A percentile compares a stretch with the other conserved stretches of the same genome.
phyloP scores from a whole-genome alignment of 352 stramenopile genomes.

The Plasmopara halstedii region DNA sequence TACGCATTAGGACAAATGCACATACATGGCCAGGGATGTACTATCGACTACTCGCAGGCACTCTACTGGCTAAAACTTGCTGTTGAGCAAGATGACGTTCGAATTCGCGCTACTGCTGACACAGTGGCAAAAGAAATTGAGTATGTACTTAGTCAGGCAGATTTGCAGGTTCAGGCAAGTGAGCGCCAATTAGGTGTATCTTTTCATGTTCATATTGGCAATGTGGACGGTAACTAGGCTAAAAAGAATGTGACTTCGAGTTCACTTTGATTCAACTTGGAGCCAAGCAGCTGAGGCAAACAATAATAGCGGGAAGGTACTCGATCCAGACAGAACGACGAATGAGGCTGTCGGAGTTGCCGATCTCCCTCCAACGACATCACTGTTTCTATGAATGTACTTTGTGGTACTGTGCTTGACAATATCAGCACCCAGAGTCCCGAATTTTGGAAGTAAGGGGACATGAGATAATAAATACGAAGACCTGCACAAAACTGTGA shows the following conservation, averaged over 20 bases:
- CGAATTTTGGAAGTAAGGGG: too few relatives aligned
- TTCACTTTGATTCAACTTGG: conserved; percentile 13
- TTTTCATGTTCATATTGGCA: conserved; percentile 34
- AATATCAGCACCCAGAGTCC: too few relatives aligned
- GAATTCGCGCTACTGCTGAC: conserved; percentile 16
- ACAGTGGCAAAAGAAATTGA: conserved; percentile 31
- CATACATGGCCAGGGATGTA: conserved; percentile 21
- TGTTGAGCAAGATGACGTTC: conserved; percentile 18
- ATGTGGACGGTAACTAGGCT: conserved; percentile 19
- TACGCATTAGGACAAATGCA: conserved; percentile 45
- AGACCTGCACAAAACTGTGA: too few relatives aligned
- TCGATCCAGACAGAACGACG: conserved; percentile 91
- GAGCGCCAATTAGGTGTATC: conserved; percentile 36
- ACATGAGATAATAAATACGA: too few relatives aligned
- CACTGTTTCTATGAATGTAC: too few relatives aligned
- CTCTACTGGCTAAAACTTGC: conserved; percentile 42
- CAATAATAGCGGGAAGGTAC: conserved; percentile 87
- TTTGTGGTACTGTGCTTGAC: too few relatives aligned
- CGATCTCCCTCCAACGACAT: conserved; percentile 84
- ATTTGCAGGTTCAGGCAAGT: conserved; percentile 31
- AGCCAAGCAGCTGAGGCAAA: conserved; percentile 67
- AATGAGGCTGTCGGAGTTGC: conserved; percentile 91
- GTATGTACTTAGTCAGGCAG: conserved; percentile 29
- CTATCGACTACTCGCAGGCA: conserved; percentile 41
- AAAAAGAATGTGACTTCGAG: not conserved